Conservation (phyloP, 2,329 filamentous ascomycete genomes). For the Aspergillus fischeri region DNA sequence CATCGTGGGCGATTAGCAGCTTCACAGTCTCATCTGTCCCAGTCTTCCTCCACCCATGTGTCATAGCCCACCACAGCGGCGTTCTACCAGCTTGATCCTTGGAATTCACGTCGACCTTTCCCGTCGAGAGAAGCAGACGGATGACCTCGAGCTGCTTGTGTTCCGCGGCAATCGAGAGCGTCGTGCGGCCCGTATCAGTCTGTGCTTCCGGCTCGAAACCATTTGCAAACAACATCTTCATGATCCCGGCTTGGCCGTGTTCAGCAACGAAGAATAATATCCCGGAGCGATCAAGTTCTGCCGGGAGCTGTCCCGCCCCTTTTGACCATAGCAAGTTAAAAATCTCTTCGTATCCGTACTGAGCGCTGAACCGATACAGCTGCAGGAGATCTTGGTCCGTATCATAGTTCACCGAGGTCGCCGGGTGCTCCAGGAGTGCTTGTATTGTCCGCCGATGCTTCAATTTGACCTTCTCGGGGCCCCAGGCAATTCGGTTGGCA, state of each 20-base stretch:
- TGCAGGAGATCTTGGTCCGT: not conserved
- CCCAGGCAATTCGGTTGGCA: fast-evolving
- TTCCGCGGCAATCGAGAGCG: not conserved
- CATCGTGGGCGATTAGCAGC: not conserved
- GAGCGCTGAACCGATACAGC: not conserved
- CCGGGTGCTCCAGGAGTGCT: not conserved
- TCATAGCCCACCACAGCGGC: not conserved
- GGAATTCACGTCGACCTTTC: not conserved
- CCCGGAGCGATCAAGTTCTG: not conserved
- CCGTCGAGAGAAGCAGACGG: not conserved
- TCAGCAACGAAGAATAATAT: not conserved
- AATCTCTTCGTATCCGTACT: not conserved
- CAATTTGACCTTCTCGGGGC: not conserved
- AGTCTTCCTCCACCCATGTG: not conserved
- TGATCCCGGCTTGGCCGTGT: not conserved
- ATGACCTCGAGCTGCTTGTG: not conserved
- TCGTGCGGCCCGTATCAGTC: not conserved
- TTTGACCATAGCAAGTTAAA: not conserved
- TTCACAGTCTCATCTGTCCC: not conserved
- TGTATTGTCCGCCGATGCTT: not conserved
- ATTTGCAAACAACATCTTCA: not conserved
- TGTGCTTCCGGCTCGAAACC: not conserved
- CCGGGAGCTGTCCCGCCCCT: not conserved
- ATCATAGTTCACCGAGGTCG: not conserved
- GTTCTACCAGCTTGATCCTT: not conserved